Evolutionary conservation across 179 eudicot genomes (phyloP), one percentile per base, ranked within the genome.

Genomic region (Sideroxylon spinosum): DNA sequence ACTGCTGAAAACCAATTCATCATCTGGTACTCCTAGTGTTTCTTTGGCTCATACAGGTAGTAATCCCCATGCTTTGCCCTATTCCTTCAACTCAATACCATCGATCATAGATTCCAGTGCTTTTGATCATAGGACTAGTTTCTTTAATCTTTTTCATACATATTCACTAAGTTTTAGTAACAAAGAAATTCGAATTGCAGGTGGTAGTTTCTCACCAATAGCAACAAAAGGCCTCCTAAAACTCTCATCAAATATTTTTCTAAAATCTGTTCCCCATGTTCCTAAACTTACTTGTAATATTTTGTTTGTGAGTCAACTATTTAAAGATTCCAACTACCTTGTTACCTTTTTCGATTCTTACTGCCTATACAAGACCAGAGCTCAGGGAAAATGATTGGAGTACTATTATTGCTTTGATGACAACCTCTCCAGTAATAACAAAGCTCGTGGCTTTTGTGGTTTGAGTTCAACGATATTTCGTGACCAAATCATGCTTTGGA

Each of bases 341-440:
- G 50, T 68, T 68, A 19, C 19, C 0, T 68, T 68, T 37, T 68
- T 13, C 17, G 0, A 16, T 8, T 68, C 23, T 63, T 10, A 63
- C 14, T 68, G 53, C 29, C 20, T 28, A 68, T 68, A 1, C 72
- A 68, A 16, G 72, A 68, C 72, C 11, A 68, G 53, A 68, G 10
- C 72, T 37, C 52, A 19, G 53, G 72, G 53, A 68, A 7, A 52
- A 68, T 0, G 72, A 68, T 68, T 68, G 49, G 72, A 68, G 11
- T 68, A 52, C 72, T 68, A 68, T 8, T 68, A 32, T 23, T 68
- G 16, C 29, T 68, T 68, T 68, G 72, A 52, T 52, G 56, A 52
- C 16, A 37, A 13, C 26, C 20, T 29, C 50, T 68, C 11, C 20
- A 68, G 22, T 16, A 68, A 68, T 14, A 68, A 68, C 16, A 9